Conservation (phyloP, 768 basidiomycete genomes). For the Podaxis mareebaensis region DNA sequence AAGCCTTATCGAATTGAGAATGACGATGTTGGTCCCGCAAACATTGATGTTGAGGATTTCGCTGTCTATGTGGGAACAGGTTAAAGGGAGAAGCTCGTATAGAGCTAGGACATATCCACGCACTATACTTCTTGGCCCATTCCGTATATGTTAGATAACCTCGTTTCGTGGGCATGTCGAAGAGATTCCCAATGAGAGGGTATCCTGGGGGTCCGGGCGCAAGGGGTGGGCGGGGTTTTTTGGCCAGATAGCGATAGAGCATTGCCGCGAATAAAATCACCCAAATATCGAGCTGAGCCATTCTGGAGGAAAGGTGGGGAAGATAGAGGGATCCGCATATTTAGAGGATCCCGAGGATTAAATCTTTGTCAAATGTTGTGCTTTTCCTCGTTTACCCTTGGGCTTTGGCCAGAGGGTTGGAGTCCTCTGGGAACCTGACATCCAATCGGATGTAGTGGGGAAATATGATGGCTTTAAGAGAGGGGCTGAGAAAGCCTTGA, state of each 20-base stretch:
- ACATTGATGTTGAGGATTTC: conserved; percentile 21
- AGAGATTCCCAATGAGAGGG: conserved; percentile 14
- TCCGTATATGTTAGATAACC: conserved; percentile 10
- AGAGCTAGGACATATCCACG: background rate
- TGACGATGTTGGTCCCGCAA: conserved; percentile 33
- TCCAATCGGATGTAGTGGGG: conserved; percentile 4
- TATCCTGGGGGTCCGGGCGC: conserved; percentile 15
- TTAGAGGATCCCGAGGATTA: background rate
- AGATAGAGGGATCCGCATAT: background rate
- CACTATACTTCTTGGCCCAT: conserved; percentile 17
- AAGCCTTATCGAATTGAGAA: conserved; percentile 43
- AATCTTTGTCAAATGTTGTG: background rate
- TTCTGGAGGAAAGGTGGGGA: background rate
- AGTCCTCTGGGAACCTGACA: background rate
- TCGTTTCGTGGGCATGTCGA: conserved; percentile 14
- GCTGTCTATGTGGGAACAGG: background rate
- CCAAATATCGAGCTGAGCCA: conserved; percentile 6
- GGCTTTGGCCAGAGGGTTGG: conserved; percentile 1
- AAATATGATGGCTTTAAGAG: background rate
- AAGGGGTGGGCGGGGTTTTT: background rate
- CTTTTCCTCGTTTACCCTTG: background rate
- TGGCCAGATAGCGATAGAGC: background rate
- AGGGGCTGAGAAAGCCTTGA: background rate
- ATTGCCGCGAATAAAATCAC: background rate
- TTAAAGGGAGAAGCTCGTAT: background rate